Evolutionary conservation across 371 early-diverging fungal genomes (phyloP), one percentile per base, ranked within the genome.

Genomic region (Blakeslea trispora): DNA sequence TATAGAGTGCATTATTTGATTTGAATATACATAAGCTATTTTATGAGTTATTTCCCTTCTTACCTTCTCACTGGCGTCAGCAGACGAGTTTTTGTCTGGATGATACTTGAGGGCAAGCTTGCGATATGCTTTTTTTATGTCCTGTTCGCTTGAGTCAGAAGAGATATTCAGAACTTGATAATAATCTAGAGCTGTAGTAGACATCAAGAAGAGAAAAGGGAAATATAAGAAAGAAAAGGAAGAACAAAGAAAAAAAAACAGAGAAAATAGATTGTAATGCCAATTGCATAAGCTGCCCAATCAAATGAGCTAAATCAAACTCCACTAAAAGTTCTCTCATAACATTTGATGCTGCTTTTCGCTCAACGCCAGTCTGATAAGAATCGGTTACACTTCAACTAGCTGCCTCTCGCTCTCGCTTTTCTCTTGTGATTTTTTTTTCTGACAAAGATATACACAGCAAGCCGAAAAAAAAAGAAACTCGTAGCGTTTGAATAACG

Each of bases 1-100:
- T 45, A 48, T 17, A 17, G 19, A 37, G 22, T 40, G 47, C n/a
- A n/a, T n/a, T n/a, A n/a, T n/a, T n/a, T n/a, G n/a, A n/a, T 28
- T 28, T 28, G 28, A 28, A 28, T 42, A 59, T 35, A 31, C 19
- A 3, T 47, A 35, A 54, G 41, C 34, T 28, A 35, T 42, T 14
- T 24, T 35, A 37, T 5, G n/a, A n/a, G 11, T 15, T 41, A 23
- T 49, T 14, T 28, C 35, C 35, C 51, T 55, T 45, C 44, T 65
- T 63, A 68, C 77, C 56, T 74, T 72, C 63, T 77, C 81, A 8
- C 66, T 72, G 24, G 79, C 78, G 23, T 74, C 77, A 15, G 64
- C 57, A 13, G 66, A 62, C 7, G 63, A 37, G 45, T 83, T 81
- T 49, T 81, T 83, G 55, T 83, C 83, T n/a, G 83, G 83, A 61